Base-by-base conservation (phyloP, 1,284 basidiomycete genomes). In the Tilletia horrida region DNA sequence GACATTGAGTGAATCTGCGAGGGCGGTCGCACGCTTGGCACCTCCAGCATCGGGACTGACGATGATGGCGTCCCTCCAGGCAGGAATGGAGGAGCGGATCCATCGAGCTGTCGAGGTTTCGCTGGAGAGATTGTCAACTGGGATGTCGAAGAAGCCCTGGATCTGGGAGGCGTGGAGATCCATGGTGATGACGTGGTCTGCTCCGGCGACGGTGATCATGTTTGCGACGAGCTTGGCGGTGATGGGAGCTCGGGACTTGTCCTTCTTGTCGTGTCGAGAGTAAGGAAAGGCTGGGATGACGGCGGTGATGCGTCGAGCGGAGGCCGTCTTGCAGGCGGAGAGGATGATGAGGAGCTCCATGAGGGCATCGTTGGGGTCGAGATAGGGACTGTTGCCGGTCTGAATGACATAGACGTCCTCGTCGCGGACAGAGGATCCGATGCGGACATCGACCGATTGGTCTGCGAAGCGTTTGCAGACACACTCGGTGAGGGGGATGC, bases 91-190 rank as follows among this genome's bases (percentile, higher is more conserved):
- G 63, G 87, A 85, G 84, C 94, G 95, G 85, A 98, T 95, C 83
- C 83, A 84, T 48, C 82, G 71, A 14, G 71, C 73, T 9, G 79
- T 72, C 44, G 67, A 72, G 35, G 80, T 74, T 66, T 81, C 80
- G 59, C 72, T 74, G 23, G 74, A 77, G 31, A 81, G 71, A 83
- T 98, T 98, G 85, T 98, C 95, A 67, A 97, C 94, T 18, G 95
- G 96, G 75, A 98, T 94, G 83, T 98, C 93, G 82, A 98, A 98
- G 86, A 98, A 98, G 13, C 95, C 95, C 83, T 98, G 95, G 73
- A 98, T 97, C 85, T 98, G 95, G 75, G 91, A 93, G 13, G 95
- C 96, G 82, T 98, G 95, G 48, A 98, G 86, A 82, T 98, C 95
- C 89, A 98, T 94, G 23, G 95, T 98, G 80, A 98, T 98, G 79